These are phyloP conservation scores for Tolypocladium ovalisporum DNA, from an alignment of 2,329 filamentous ascomycete species.

Conservation along the genomic window DNA sequence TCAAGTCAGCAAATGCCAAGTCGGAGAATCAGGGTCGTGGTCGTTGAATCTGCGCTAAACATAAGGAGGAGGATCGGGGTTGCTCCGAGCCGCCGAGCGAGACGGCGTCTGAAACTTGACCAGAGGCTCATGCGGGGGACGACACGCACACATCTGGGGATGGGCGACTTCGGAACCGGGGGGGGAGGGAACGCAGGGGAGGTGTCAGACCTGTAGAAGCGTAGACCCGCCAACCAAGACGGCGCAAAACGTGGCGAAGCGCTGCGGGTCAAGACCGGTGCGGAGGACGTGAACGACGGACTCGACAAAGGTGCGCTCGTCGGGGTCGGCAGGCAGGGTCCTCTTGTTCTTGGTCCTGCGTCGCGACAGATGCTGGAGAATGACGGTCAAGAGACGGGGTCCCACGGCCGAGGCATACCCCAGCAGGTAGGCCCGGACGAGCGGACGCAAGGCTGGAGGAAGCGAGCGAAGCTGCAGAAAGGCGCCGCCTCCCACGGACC, in stretches of 20 bases:
- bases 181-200: neutral
- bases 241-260: slow-evolving; percentile 54
- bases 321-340: slow-evolving; percentile 15
- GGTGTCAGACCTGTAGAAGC: slow-evolving; percentile 41
- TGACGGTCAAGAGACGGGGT: slow-evolving; percentile 43
- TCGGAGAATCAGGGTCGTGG: neutral
- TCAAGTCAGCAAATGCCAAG: slow-evolving; percentile 1
- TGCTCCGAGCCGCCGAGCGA: neutral
- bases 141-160: neutral
- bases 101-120: neutral
- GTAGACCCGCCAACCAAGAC: slow-evolving; percentile 48
- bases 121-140: neutral
- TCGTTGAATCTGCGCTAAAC: neutral
- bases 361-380: slow-evolving; percentile 37
- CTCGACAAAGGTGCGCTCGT: slow-evolving; percentile 19
- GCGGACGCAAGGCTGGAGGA: slow-evolving; percentile 40
- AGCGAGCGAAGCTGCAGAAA: slow-evolving; percentile 19
- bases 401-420: slow-evolving; percentile 50
- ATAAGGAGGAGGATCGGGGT: neutral
- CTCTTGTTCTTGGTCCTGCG: slow-evolving; percentile 17
- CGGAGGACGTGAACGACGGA: slow-evolving; percentile 30
- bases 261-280: slow-evolving; percentile 40
- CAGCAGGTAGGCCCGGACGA: slow-evolving; percentile 47
- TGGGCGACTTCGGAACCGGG: neutral
- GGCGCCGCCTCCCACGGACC: neutral